Percentiles rank a stretch among this genome's conserved stretches.
These are phyloP conservation scores for Arthrinium puccinioides DNA, from an alignment of 2,329 filamentous ascomycete species.

Conservation along the genomic window DNA sequence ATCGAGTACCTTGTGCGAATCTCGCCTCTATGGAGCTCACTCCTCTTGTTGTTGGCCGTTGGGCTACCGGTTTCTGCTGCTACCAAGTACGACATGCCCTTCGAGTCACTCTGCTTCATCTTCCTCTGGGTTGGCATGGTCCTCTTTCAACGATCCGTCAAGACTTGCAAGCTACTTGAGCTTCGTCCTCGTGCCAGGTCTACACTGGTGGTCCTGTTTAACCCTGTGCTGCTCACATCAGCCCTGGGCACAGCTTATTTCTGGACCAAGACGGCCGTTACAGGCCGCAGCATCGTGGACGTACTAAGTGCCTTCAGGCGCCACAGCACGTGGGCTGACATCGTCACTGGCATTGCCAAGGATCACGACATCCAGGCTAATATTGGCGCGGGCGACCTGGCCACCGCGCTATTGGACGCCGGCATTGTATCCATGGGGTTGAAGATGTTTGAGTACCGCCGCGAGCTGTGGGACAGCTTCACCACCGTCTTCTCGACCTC, in stretches of 20 bases:
- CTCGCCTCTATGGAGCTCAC: slow-evolving; percentile 18
- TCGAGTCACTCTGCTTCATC: slow-evolving; percentile 18
- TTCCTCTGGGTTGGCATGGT: slow-evolving; percentile 19
- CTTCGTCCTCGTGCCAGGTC: slow-evolving; percentile 10
- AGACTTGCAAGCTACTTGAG: slow-evolving; percentile 10
- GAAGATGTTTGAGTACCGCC: slow-evolving; percentile 26
- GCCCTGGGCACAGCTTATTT: slow-evolving; percentile 20
- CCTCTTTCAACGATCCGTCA: slow-evolving; percentile 18
- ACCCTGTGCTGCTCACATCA: slow-evolving; percentile 20
- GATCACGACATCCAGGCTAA: slow-evolving; percentile 9
- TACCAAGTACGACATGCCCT: slow-evolving; percentile 16
- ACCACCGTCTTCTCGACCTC: slow-evolving; percentile 19
- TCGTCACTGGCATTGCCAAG: slow-evolving; percentile 11
- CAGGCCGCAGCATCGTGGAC: slow-evolving; percentile 10
- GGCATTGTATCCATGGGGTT: slow-evolving; percentile 23
- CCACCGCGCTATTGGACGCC: slow-evolving; percentile 19
- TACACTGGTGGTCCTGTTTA: slow-evolving; percentile 15
- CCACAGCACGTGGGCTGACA: slow-evolving; percentile 15
- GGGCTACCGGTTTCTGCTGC: slow-evolving; percentile 19
- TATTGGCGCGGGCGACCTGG: slow-evolving; percentile 22
- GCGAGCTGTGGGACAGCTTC: slow-evolving; percentile 19
- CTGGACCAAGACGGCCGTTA: slow-evolving; percentile 18
- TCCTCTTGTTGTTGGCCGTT: slow-evolving; percentile 14
- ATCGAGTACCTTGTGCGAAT: slow-evolving; percentile 16
- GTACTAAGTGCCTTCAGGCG: slow-evolving; percentile 16